Conservation (phyloP, 2,329 filamentous ascomycete genomes). For the Triangularia setosa region DNA sequence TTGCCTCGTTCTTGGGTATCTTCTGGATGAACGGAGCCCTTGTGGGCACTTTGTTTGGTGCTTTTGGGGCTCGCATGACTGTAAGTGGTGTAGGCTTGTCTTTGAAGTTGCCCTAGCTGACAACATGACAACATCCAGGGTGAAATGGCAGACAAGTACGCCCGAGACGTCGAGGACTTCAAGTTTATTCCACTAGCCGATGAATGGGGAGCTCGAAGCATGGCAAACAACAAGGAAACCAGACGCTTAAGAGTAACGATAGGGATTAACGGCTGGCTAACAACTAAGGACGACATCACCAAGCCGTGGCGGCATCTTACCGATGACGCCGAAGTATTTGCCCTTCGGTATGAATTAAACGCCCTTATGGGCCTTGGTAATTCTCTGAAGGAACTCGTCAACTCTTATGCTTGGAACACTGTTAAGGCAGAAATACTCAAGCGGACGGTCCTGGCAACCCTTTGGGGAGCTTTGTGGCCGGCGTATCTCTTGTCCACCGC, state of each 20-base stretch:
- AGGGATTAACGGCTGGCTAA: slow-evolving; percentile 83
- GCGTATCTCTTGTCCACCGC: slow-evolving; percentile 63
- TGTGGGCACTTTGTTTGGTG: slow-evolving; percentile 83
- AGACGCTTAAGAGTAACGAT: slow-evolving; percentile 73
- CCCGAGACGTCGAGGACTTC: slow-evolving; percentile 79
- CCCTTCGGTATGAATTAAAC: slow-evolving; percentile 77
- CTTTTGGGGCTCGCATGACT: slow-evolving; percentile 75
- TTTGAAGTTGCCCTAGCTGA: not conserved
- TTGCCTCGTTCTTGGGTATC: slow-evolving; percentile 80
- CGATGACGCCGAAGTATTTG: slow-evolving; percentile 73
- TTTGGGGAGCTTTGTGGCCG: slow-evolving; percentile 68
- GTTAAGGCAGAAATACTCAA: slow-evolving; percentile 73
- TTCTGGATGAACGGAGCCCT: slow-evolving; percentile 82
- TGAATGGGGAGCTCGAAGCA: slow-evolving; percentile 35
- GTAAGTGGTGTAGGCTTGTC: slow-evolving; percentile 28
- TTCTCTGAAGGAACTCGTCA: slow-evolving; percentile 66
- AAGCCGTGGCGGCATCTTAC: slow-evolving; percentile 76
- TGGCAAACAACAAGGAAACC: slow-evolving; percentile 32
- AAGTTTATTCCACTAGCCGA: slow-evolving; percentile 69
- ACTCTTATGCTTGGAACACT: slow-evolving; percentile 69
- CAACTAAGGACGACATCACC: slow-evolving; percentile 67
- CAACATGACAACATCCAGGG: slow-evolving; percentile 52
- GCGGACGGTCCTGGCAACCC: slow-evolving; percentile 62
- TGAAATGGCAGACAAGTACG: slow-evolving; percentile 82
- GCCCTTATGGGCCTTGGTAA: slow-evolving; percentile 72